Evolutionary conservation across 169 alveolate genomes (phyloP).

Genomic region (Plasmodium knowlesi): DNA sequence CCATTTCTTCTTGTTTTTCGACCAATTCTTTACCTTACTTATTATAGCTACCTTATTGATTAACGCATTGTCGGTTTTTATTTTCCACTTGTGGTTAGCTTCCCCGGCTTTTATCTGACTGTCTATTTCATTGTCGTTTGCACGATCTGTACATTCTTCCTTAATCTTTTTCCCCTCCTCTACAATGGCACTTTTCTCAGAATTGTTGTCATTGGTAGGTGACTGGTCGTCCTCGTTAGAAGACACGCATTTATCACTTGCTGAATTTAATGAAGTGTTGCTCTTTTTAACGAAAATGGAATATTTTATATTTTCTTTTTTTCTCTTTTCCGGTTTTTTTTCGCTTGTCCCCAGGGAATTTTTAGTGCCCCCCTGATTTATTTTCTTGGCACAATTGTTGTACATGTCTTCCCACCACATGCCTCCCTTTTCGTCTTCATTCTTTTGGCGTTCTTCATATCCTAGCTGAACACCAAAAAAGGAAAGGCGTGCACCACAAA

Average conservation of each 20-base stretch:
- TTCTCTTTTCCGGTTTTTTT: background rate
- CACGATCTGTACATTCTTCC: background rate
- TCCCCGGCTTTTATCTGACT: background rate
- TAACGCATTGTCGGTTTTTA: background rate
- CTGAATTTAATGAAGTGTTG: slow-evolving; percentile 1
- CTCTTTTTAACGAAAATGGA: slow-evolving; percentile 50
- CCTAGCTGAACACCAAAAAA: slow-evolving; percentile 25
- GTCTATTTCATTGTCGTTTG: background rate
- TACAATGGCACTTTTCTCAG: background rate
- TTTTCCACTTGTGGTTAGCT: background rate
- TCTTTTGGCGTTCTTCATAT: slow-evolving; percentile 25
- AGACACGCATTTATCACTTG: background rate
- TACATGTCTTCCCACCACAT: slow-evolving; percentile 74
- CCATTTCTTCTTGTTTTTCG: background rate
- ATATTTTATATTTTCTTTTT: slow-evolving; percentile 17
- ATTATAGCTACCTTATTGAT: background rate
- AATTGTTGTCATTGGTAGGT: background rate
- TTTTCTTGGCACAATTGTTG: slow-evolving; percentile 61
- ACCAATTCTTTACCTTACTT: background rate
- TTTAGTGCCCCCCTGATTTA: background rate
- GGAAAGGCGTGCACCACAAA: background rate
- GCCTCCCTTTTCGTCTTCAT: slow-evolving; percentile 6
- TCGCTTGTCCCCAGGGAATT: background rate
- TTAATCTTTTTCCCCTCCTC: background rate
- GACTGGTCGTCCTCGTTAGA: background rate